Percentiles rank a stretch among this genome's conserved stretches.
Conservation (phyloP, 768 basidiomycete species). For the Saitozyma sp. region DNA sequence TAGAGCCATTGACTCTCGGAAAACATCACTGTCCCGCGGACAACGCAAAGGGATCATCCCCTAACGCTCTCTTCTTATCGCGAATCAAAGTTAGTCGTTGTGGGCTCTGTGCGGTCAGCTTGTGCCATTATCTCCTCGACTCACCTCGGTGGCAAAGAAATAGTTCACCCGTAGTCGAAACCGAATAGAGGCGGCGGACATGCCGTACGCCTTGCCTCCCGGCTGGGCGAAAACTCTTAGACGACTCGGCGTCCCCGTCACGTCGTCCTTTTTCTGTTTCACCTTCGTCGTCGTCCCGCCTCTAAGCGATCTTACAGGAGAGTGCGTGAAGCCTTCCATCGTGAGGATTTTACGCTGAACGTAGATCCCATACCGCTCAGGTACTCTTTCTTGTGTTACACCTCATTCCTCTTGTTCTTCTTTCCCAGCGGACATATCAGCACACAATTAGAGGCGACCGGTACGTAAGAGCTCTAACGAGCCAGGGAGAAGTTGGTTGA, state of each 20-base stretch:
- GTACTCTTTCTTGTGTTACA: slow-evolving; percentile 43
- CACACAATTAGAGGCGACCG: slow-evolving; percentile 32
- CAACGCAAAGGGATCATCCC: too few species aligned
- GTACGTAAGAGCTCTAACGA: slow-evolving; percentile 15
- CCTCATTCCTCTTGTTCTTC: slow-evolving; percentile 39
- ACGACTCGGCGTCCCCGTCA: slow-evolving; percentile 28
- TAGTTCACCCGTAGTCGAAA: too few species aligned
- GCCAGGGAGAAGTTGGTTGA: neutral
- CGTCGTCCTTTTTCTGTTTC: slow-evolving; percentile 40
- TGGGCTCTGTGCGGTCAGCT: too few species aligned
- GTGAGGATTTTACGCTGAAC: neutral
- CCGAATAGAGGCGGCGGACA: too few species aligned
- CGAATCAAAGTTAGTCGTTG: too few species aligned
- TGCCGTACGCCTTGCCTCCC: too few species aligned
- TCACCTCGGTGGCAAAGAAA: too few species aligned
- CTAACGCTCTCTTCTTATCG: too few species aligned
- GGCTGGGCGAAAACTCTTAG: too few species aligned
- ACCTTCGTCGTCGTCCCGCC: slow-evolving; percentile 31
- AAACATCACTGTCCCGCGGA: too few species aligned
- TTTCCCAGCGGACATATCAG: slow-evolving; percentile 33
- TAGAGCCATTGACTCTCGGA: too few species aligned
- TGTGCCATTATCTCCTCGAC: too few species aligned
- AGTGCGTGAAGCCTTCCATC: slow-evolving; percentile 23
- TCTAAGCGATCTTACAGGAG: slow-evolving; percentile 24
- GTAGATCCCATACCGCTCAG: slow-evolving; percentile 12